These are phyloP conservation scores for Hansenula lynferdii DNA, from an alignment of 1,139 yeast species.

Conservation along the genomic window DNA sequence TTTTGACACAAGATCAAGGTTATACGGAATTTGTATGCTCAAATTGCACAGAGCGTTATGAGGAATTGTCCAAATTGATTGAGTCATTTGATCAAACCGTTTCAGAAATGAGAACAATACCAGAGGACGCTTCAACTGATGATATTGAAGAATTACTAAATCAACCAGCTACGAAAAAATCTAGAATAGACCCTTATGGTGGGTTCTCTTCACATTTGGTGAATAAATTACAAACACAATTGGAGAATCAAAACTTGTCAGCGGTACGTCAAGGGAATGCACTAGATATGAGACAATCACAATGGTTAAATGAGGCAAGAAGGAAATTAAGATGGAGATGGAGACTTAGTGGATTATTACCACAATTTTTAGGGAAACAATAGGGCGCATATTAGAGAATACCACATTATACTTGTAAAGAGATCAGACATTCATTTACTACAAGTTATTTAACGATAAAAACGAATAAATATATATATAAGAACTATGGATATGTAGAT, in stretches of 20 bases:
- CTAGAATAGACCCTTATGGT: slow-evolving; percentile 10
- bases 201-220: slow-evolving; percentile 27
- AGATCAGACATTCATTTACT: no score
- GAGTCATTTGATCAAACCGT: slow-evolving; percentile 24
- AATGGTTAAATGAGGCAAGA: slow-evolving; percentile 31
- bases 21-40: slow-evolving; percentile 58
- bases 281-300: slow-evolving; percentile 21
- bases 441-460: no score
- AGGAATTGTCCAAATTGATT: slow-evolving; percentile 39
- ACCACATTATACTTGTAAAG: no score
- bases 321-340: slow-evolving; percentile 41
- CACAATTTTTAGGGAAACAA: slow-evolving; percentile 12
- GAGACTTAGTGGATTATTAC: slow-evolving; percentile 36
- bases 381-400: no score
- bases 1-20: slow-evolving; percentile 25
- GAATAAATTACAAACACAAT: slow-evolving; percentile 24
- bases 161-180: slow-evolving; percentile 12
- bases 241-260: background rate
- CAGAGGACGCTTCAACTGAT: slow-evolving; percentile 12
- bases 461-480: background rate
- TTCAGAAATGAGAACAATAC: slow-evolving; percentile 6
- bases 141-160: slow-evolving; percentile 16
- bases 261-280: no score
- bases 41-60: slow-evolving; percentile 56
- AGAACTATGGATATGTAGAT: background rate